Base-by-base conservation (phyloP, 176 grass and related monocot species). In the Triticum timopheevii region DNA sequence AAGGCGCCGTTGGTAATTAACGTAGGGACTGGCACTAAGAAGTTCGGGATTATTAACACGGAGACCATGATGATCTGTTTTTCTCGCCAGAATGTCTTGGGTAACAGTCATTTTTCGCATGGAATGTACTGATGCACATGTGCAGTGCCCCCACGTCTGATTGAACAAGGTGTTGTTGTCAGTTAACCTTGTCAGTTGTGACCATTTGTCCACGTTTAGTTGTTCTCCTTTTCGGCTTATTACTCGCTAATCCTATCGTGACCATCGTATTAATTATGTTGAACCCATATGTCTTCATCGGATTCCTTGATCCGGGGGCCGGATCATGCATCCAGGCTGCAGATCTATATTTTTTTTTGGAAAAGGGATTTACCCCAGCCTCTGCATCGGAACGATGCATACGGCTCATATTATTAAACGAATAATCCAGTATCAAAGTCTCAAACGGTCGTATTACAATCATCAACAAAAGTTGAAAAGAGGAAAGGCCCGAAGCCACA, bases 301-400 rank as follows among this genome's bases (percentile, higher is more conserved):
- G 85, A 87, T 91, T 80, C 89, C 84, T 22, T 79, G 39, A 11
- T 80, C 44, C 50, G 50, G 4, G 39, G n/a, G 7, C 4, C 4
- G 20, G 17, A n/a, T 33, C 86, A 70, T 11, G n/a, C 61, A 20
- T n/a, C 39, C 59, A 17, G 30, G 24, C 39, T 25, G 39, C 12
- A n/a, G 69, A 87, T 44, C 58, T 39, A 84, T 1, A n/a, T n/a
- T n/a, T n/a, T n/a, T n/a, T n/a, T n/a, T n/a, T n/a, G n/a, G n/a
- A n/a, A n/a, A n/a, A n/a, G n/a, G n/a, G n/a, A n/a, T n/a, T n/a
- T n/a, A n/a, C n/a, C n/a, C n/a, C n/a, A n/a, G n/a, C n/a, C n/a
- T n/a, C n/a, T n/a, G n/a, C n/a, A n/a, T n/a, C n/a, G n/a, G n/a
- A n/a, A n/a, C n/a, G n/a, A n/a, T n/a, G n/a, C n/a, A n/a, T n/a